Evolutionary conservation across 2,329 filamentous ascomycete species (phyloP).

Genomic region (Ilyonectria mors-panacis): DNA sequence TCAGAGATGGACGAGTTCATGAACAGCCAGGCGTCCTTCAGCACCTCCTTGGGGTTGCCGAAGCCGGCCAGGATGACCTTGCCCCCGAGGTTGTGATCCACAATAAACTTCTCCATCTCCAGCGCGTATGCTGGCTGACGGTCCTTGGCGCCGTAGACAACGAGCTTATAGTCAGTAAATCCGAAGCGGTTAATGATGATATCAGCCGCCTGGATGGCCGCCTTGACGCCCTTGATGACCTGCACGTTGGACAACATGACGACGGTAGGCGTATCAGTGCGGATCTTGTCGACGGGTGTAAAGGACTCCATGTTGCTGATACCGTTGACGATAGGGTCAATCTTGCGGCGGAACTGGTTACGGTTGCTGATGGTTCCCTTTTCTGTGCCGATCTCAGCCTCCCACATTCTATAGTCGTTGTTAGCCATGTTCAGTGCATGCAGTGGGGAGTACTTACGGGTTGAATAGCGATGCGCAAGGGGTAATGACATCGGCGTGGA

Average conservation of each 20-base stretch:
- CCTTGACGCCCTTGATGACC: conserved; percentile 41
- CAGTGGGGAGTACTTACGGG: conserved; percentile 30
- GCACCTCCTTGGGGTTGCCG: conserved; percentile 36
- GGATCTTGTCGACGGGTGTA: conserved; percentile 37
- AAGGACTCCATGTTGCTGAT: conserved; percentile 41
- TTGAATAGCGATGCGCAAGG: conserved; percentile 41
- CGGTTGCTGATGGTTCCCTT: conserved; percentile 30
- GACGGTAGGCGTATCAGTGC: conserved; percentile 37
- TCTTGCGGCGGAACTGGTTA: conserved; percentile 37
- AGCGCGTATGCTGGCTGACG: conserved; percentile 37
- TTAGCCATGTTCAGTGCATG: not conserved
- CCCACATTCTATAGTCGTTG: conserved; percentile 35
- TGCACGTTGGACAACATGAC: conserved; percentile 42
- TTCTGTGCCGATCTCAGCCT: conserved; percentile 39
- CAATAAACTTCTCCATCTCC: conserved; percentile 41
- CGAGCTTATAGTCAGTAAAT: conserved; percentile 37
- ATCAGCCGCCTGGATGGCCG: conserved; percentile 38
- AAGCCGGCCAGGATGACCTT: conserved; percentile 38
- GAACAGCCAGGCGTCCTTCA: conserved; percentile 41
- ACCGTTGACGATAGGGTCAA: conserved; percentile 41
- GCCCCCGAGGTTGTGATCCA: conserved; percentile 25
- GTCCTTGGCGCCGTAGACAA: conserved; percentile 40
- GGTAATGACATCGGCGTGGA: conserved; percentile 41
- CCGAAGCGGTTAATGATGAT: conserved; percentile 38
- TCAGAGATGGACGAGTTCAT: conserved; percentile 43